Conservation (phyloP, 2,329 filamentous ascomycete species). For the Verticillium albo-atrum region DNA sequence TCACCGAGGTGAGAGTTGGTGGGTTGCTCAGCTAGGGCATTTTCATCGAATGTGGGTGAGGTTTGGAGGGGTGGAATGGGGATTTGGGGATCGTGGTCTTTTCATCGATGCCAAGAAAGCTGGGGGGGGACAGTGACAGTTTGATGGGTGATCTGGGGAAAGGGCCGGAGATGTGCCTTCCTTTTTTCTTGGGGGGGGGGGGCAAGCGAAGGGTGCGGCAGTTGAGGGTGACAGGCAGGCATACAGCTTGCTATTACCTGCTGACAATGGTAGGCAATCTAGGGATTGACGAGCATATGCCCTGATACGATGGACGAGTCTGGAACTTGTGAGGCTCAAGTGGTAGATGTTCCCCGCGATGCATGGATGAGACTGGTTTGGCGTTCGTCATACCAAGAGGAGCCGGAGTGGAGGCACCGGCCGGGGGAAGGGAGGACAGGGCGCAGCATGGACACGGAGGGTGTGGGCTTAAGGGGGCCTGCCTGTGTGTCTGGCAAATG, state of each 20-base stretch:
- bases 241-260: neutral
- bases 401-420: neutral
- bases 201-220: neutral
- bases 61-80: neutral
- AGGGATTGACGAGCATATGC: neutral
- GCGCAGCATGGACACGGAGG: neutral
- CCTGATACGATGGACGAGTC: neutral
- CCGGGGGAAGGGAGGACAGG: neutral
- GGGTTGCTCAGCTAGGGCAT: neutral
- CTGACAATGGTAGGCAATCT: neutral
- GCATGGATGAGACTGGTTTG: neutral
- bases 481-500: neutral
- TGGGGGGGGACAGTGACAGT: neutral
- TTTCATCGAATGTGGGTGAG: neutral
- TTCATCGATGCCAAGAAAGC: neutral
- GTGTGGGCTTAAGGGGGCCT: neutral
- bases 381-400: constrained; percentile 2
- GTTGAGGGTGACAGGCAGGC: neutral
- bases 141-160: neutral
- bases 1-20: neutral
- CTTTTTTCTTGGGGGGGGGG: neutral
- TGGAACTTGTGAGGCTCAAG: neutral
- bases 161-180: neutral
- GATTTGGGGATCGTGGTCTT: neutral
- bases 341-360: neutral